phyloP scores from a whole-genome alignment of 1,284 basidiomycete species.

The Apiotrichum akiyoshidainum region DNA sequence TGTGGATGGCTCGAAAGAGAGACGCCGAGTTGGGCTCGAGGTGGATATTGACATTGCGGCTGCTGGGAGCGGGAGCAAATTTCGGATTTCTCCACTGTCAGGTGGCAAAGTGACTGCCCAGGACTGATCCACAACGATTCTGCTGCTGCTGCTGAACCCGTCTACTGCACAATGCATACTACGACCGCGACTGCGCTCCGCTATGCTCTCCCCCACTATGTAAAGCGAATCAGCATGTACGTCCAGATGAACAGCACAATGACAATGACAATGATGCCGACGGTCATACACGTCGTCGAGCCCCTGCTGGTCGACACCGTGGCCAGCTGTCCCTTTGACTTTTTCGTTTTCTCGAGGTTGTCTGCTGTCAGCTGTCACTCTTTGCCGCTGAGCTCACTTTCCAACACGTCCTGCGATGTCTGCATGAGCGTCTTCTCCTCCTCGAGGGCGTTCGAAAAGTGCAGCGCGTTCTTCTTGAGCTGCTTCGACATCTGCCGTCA shows the following conservation, averaged over 20 bases:
- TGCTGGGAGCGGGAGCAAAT: background rate
- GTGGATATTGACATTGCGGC: background rate
- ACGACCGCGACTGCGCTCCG: too few species aligned
- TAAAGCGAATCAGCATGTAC: constrained; percentile 51
- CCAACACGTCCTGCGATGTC: constrained; percentile 41
- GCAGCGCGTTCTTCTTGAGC: constrained; percentile 49
- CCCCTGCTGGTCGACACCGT: constrained; percentile 44
- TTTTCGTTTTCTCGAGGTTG: constrained; percentile 41
- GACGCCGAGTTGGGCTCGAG: background rate
- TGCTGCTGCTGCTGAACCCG: too few species aligned
- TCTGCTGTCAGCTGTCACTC: constrained; percentile 24
- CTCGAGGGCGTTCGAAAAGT: constrained; percentile 49
- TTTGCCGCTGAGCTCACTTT: constrained; percentile 47
- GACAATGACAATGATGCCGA: constrained; percentile 45
- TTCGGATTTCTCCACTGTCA: too few species aligned
- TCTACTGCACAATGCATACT: background rate
- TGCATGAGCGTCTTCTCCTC: constrained; percentile 49
- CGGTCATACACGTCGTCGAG: constrained; percentile 50
- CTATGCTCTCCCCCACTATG: constrained; percentile 6
- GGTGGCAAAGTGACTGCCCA: too few species aligned
- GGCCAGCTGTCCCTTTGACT: constrained; percentile 44
- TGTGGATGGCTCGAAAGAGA: background rate
- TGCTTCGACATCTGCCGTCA: constrained; percentile 49
- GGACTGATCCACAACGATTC: too few species aligned
- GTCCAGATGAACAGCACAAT: constrained; percentile 51